Evolutionary conservation across 148 eudicot genomes (phyloP).

Genomic region (Nepenthes gracilis): DNA sequence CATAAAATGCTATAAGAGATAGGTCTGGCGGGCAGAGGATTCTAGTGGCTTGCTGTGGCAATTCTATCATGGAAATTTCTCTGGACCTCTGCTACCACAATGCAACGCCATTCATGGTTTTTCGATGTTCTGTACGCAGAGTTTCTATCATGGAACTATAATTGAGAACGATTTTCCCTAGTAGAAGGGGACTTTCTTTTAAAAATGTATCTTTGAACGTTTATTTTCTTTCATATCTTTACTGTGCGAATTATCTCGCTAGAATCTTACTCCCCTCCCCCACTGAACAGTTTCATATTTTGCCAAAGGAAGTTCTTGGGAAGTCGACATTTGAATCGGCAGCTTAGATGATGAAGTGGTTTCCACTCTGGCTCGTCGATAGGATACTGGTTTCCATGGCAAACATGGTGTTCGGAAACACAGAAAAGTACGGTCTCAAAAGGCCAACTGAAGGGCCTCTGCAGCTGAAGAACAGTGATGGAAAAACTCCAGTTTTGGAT

Average conservation of each 20-base stretch:
- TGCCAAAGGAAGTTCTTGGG: constrained; percentile 60
- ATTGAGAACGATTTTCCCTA: too few species aligned
- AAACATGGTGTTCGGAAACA: constrained; percentile 47
- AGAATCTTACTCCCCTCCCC: not conserved
- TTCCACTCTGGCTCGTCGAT: constrained; percentile 48
- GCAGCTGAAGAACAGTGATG: constrained; percentile 37
- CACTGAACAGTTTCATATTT: constrained; percentile 40
- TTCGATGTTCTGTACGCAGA: constrained; percentile 32
- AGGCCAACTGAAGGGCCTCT: constrained; percentile 59
- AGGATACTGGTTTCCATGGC: constrained; percentile 38
- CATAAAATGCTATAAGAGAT: too few species aligned
- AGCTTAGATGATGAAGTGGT: constrained; percentile 46
- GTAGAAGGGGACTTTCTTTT: too few species aligned
- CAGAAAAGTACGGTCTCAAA: constrained; percentile 31
- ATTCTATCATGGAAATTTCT: constrained; percentile 61
- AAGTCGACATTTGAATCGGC: constrained; percentile 57
- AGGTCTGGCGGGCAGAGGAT: constrained; percentile 25
- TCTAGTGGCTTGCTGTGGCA: constrained; percentile 49
- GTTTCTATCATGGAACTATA: too few species aligned
- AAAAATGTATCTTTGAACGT: too few species aligned
- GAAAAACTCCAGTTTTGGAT: constrained; percentile 69
- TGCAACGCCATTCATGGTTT: constrained; percentile 44
- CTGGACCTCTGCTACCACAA: constrained; percentile 54
- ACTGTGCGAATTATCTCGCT: too few species aligned
- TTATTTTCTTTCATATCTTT: too few species aligned